Evolutionary conservation across 139 green algal genomes (phyloP).

Genomic region (Picochlorum costavermella): DNA sequence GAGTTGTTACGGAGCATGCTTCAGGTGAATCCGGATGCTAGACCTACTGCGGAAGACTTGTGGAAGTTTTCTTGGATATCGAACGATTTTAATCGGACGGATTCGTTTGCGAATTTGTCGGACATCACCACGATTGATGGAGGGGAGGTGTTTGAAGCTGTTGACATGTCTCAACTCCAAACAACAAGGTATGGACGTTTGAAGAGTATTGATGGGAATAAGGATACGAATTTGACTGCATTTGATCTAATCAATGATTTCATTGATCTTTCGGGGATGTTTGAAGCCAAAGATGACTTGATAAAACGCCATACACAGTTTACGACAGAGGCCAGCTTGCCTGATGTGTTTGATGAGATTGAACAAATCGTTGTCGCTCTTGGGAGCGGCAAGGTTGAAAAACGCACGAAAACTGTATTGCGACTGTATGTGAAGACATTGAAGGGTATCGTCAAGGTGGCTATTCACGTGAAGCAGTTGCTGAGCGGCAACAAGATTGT

Average conservation of each 20-base stretch:
- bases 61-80: conserved; percentile 33
- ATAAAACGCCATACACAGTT: conserved; percentile 35
- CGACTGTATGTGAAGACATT: conserved; percentile 23
- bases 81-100: background rate
- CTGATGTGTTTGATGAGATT: conserved; percentile 17
- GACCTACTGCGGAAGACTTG: conserved; percentile 24
- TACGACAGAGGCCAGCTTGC: conserved; percentile 9
- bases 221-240: conserved; percentile 27
- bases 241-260: conserved; percentile 41
- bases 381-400: conserved; percentile 19
- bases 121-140: background rate
- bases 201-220: background rate
- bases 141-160: background rate
- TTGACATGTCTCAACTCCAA: background rate
- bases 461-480: conserved; percentile 27
- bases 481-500: conserved; percentile 27
- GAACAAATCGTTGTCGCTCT: conserved; percentile 21
- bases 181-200: background rate
- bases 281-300: conserved; percentile 35
- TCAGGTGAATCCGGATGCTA: conserved; percentile 8
- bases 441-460: conserved; percentile 15
- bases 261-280: conserved; percentile 42
- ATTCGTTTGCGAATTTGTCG: background rate
- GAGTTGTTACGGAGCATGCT: conserved; percentile 32
- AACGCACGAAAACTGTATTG: conserved; percentile 14